phyloP scores from a whole-genome alignment of 805 yeast genomes.

The Metschnikowia similis region DNA sequence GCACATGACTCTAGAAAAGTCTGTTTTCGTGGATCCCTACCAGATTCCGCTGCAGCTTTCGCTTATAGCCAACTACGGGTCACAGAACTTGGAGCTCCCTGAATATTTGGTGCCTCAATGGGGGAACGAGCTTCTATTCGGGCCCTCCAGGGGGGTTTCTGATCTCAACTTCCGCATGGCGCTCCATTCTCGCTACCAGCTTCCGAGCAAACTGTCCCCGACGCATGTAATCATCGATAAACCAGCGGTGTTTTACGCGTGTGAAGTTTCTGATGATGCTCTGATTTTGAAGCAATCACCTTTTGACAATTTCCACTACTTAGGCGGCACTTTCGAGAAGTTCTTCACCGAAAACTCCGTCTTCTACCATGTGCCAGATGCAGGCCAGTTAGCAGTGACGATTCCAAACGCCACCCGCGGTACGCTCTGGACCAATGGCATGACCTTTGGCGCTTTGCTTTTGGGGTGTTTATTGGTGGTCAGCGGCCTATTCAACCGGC shows the following conservation, averaged over 20 bases:
- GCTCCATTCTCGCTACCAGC: conserved; percentile 39
- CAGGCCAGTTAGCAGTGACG: conserved; percentile 5
- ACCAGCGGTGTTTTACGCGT: conserved; percentile 35
- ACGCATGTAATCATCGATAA: conserved; percentile 16
- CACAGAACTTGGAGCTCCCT: conserved; percentile 37
- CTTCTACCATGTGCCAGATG: conserved; percentile 27
- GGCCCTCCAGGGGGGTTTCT: conserved; percentile 15
- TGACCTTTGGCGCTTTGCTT: conserved; percentile 11
- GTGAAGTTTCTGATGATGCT: conserved; percentile 27
- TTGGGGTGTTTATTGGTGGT: conserved; percentile 10
- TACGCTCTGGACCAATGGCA: conserved; percentile 1
- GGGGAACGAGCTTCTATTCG: conserved; percentile 39
- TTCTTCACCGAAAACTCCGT: conserved; percentile 39
- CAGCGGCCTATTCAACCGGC: background rate
- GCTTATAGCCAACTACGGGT: conserved; percentile 28
- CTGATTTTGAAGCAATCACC: conserved; percentile 32
- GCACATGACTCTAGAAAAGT: conserved; percentile 28
- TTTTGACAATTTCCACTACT: conserved; percentile 24
- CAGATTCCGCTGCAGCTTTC: conserved; percentile 26
- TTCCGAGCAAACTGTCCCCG: conserved; percentile 18
- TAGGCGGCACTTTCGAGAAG: conserved; percentile 34
- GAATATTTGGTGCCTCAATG: conserved; percentile 33
- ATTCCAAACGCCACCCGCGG: conserved; percentile 14
- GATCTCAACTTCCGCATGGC: conserved; percentile 17
- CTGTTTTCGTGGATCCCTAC: conserved; percentile 37